Conservation (phyloP, 140 eudicot genomes). For the Flaveria floridana region DNA sequence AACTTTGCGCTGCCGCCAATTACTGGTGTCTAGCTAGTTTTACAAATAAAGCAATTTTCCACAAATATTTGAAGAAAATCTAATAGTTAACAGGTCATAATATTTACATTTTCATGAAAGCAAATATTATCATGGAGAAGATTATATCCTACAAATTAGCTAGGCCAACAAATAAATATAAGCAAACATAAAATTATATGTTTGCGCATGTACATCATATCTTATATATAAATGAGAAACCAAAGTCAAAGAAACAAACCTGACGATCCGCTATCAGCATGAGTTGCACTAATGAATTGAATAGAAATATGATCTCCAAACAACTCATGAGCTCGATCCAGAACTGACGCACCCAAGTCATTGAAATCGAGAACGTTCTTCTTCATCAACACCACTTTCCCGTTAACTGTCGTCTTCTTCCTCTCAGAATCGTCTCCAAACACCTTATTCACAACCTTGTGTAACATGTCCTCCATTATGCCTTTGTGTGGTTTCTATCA, state of each 20-base stretch:
- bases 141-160: too few species aligned
- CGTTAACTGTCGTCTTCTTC: conserved; percentile 40
- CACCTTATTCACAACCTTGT: conserved; percentile 26
- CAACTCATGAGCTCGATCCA: conserved; percentile 56
- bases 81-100: too few species aligned
- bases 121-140: too few species aligned
- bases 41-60: too few species aligned
- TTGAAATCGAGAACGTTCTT: conserved; percentile 62
- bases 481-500: not conserved
- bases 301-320: conserved; percentile 53
- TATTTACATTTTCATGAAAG: too few species aligned
- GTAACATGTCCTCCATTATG: conserved; percentile 29
- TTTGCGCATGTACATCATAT: not conserved
- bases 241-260: conserved; percentile 18
- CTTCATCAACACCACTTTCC: conserved; percentile 73
- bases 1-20: too few species aligned
- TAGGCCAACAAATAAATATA: not conserved
- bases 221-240: not conserved
- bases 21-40: too few species aligned
- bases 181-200: not conserved
- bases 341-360: conserved; percentile 50
- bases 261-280: conserved; percentile 25
- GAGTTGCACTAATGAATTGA: conserved; percentile 54
- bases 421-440: conserved; percentile 28
- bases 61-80: too few species aligned